Evolutionary conservation across 306 rosid genomes (phyloP), one percentile per base, ranked within the genome.

Genomic region (Quercus wislizeni): DNA sequence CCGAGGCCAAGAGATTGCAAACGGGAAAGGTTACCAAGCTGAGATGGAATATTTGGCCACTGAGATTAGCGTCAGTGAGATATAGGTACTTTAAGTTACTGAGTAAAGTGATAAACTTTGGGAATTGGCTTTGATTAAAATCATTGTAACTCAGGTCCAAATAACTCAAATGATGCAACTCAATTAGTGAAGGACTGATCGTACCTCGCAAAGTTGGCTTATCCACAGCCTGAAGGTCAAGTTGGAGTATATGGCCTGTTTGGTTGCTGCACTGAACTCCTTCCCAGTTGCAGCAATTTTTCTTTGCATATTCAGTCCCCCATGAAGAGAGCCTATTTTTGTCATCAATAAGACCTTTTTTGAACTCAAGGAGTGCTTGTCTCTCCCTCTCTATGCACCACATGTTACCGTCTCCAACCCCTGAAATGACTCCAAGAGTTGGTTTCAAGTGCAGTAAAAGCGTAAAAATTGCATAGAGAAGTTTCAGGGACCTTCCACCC

Each of bases 201-300:
- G 12, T 49, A 7, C 31, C 28, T 1, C 59, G 59, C 6, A 69
- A 21, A 46, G 14, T 2, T 46, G 52, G 52, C 14, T 46, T 11
- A 1, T 11, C 15, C 15, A 0, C 0, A 46, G 54, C 19, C 6
- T n/a, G 61, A 2, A 55, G 87, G 80, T 84, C 11, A 33, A 80
- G 82, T 1, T 0, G 4, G 54, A 74, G 2, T 27, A 80, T 84
- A 27, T 76, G 78, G 14, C 73, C 82, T 1, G 77, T 56, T 51
- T 23, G 51, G 11, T 35, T 57, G 62, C 21, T 25, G 55, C 87
- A 80, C 2, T 4, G 57, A 55, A 80, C 65, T 57, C 87, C 84
- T 6, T 28, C 35, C 87, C 84, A 76, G 0, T 56, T 55, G 58
- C 84, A 84, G n/a, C 87, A 84, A 23, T 76, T 83, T 28, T 28